Evolutionary conservation across 495 filamentous ascomycete species (phyloP), one percentile per base, ranked within the genome.

Genomic region (Bombardia bombarda): DNA sequence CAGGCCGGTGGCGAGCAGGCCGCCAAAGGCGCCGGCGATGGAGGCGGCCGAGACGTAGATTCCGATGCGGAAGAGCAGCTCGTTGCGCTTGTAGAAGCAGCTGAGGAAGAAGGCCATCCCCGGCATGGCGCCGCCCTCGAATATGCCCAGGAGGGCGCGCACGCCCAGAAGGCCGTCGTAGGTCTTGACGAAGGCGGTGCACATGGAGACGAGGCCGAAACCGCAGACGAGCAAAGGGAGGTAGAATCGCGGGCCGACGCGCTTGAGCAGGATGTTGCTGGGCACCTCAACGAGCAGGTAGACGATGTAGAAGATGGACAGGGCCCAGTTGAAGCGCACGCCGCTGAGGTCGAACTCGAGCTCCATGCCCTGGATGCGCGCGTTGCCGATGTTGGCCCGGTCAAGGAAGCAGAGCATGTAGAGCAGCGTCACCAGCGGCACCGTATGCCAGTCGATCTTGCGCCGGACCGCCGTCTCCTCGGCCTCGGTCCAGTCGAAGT

Each of bases 281-380:
- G 79, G 80, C 8, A 84, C 68, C 51, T 84, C 80, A 41, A 84
- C 74, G 9, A 75, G 58, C 4, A 75, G 61, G 52, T 87, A 88
- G 25, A 82, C 68, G 51, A 88, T 79, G 59, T 86, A 87, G 53
- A 77, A 76, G 32, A 72, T 68, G 47, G 68, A 74, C 20, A 79
- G 75, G 2, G 72, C 65, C 68, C 73, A 73, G 56, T 79, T 80
- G 54, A 79, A 80, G 13, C 67, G 62, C 34, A 68, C 50, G 24
- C 70, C 68, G 22, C 49, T 53, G 19, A 84, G 73, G 23, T 73
- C 42, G 25, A 82, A 52, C 26, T 80, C 76, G 3, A 59, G 52
- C 41, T 61, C 65, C 53, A 82, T 62, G 8, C 80, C 80, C 44
- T 79, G 67, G 31, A 82, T 81, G 26, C 77, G 75, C 2, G 78